Evolutionary conservation across 164 flowering plant genomes (phyloP).

Genomic region (Annona squamosa): DNA sequence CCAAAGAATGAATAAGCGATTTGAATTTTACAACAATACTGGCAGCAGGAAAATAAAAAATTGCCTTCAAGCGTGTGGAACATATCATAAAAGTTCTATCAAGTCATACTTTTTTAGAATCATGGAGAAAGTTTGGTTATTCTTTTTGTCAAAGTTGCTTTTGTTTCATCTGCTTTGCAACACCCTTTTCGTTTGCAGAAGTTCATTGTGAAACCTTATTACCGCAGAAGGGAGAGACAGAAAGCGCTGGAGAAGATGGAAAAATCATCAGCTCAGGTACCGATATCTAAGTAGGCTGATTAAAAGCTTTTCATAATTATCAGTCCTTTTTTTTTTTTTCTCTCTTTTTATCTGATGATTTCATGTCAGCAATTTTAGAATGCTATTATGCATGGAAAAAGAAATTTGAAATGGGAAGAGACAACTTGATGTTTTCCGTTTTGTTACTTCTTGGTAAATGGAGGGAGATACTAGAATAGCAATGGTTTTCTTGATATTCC

Average conservation of each 20-base stretch:
- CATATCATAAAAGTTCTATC: too few species aligned
- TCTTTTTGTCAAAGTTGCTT: not conserved
- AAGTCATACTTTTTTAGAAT: too few species aligned
- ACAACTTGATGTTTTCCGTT: not conserved
- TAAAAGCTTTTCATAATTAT: not conserved
- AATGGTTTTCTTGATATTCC: too few species aligned
- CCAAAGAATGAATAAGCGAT: too few species aligned
- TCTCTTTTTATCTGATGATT: not conserved
- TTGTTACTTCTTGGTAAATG: too few species aligned
- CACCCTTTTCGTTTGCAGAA: conserved; percentile 38
- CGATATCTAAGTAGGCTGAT: not conserved
- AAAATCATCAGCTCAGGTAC: conserved; percentile 68
- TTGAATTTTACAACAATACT: too few species aligned
- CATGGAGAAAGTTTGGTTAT: not conserved
- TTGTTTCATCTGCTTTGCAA: not conserved
- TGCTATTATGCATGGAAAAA: not conserved
- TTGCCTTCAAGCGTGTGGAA: too few species aligned
- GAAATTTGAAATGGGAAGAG: not conserved
- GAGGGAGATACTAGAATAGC: too few species aligned
- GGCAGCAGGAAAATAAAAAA: too few species aligned
- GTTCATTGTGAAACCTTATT: conserved; percentile 68
- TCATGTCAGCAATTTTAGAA: not conserved
- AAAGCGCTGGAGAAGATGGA: conserved; percentile 57
- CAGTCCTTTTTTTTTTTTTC: not conserved
- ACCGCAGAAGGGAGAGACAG: conserved; percentile 54